Evolutionary conservation across 306 rosid genomes (phyloP).

Genomic region (Elaeagnus macrophylla): DNA sequence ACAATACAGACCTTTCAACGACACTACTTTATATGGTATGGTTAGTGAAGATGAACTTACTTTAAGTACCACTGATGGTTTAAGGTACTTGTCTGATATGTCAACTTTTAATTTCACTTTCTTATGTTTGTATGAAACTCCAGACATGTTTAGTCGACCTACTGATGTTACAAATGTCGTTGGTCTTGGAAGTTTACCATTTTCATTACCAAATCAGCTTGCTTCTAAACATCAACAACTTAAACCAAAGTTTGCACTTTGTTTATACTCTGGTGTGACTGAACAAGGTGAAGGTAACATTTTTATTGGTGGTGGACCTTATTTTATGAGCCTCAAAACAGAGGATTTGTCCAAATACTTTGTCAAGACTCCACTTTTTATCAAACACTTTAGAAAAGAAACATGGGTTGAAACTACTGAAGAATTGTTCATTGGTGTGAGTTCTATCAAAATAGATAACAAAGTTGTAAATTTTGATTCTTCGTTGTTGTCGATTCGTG

Average conservation of each 20-base stretch:
- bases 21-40: constrained; percentile 10
- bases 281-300: constrained; percentile 6
- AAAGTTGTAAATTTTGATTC: constrained; percentile 14
- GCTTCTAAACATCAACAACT: constrained; percentile 1
- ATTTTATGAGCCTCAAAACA: neutral
- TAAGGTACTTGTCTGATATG: neutral
- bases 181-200: constrained; percentile 26
- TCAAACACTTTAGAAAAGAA: constrained; percentile 5
- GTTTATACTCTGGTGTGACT: constrained; percentile 25
- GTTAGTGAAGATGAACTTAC: constrained; percentile 16
- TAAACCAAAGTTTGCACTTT: constrained; percentile 22
- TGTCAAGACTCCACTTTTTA: constrained; percentile 15
- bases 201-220: constrained; percentile 20
- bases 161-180: constrained; percentile 11
- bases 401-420: constrained; percentile 16
- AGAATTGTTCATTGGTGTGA: constrained; percentile 26
- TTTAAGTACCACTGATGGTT: neutral
- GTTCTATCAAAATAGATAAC: constrained; percentile 24
- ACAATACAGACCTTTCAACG: constrained; percentile 13
- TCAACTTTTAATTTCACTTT: constrained; percentile 7
- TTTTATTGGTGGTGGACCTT: constrained; percentile 23
- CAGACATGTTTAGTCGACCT: constrained; percentile 20
- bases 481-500: constrained; percentile 12
- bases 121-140: constrained; percentile 16
- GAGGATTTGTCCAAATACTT: constrained; percentile 10